Conservation (phyloP, 2,329 filamentous ascomycete species). For the Fusarium sp. region DNA sequence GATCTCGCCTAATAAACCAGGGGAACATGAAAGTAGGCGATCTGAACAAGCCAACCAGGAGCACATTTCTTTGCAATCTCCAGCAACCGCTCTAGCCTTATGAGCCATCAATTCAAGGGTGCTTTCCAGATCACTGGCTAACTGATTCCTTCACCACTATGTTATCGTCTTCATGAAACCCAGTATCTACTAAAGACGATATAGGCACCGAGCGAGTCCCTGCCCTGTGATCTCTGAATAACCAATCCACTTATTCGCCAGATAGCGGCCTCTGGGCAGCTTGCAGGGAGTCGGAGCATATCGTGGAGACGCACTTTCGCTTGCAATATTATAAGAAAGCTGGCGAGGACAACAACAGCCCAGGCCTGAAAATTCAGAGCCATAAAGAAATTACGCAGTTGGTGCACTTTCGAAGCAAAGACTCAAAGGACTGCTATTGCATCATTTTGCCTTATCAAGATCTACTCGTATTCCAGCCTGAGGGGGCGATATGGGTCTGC, state of each 20-base stretch:
- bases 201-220: neutral
- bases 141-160: neutral
- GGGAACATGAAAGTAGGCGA: neutral
- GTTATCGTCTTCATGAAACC: neutral
- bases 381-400: neutral
- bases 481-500: neutral
- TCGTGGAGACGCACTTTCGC: neutral
- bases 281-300: neutral
- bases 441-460: neutral
- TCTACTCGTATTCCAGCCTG: neutral
- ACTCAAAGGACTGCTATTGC: neutral
- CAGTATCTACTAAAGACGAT: neutral
- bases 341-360: neutral
- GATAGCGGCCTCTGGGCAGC: neutral
- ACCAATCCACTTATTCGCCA: neutral
- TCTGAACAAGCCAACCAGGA: neutral
- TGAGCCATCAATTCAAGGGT: neutral
- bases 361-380: neutral
- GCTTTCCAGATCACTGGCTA: neutral
- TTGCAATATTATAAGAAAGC: neutral
- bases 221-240: neutral
- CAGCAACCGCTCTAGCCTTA: neutral
- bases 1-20: neutral
- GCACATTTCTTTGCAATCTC: neutral
- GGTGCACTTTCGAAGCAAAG: neutral